Conservation (phyloP, 1,284 basidiomycete genomes). For the Meripilus lineatus region DNA sequence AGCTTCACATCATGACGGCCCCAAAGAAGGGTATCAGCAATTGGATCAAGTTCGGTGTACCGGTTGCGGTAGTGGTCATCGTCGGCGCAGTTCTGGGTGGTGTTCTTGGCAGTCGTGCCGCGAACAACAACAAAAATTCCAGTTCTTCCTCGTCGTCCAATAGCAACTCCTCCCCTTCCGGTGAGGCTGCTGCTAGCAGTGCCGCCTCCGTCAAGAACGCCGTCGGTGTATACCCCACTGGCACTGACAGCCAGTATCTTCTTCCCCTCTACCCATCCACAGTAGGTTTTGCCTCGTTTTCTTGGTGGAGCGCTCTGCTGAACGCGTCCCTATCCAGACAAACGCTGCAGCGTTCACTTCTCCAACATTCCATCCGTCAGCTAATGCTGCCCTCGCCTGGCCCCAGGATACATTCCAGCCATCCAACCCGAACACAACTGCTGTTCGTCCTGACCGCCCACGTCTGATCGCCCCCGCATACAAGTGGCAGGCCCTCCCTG, state of each 20-base stretch:
- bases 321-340: conserved; percentile 69
- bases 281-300: conserved; percentile 45
- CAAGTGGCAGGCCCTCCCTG: conserved; percentile 85
- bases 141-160: conserved; percentile 18
- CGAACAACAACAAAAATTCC: conserved; percentile 37
- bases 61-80: conserved; percentile 62
- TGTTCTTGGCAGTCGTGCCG: conserved; percentile 58
- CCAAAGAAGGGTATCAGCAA: conserved; percentile 40
- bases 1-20: too few species aligned
- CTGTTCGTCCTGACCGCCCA: conserved; percentile 77
- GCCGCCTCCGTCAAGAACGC: conserved; percentile 56
- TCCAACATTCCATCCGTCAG: conserved; percentile 65
- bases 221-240: conserved; percentile 66
- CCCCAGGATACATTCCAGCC: conserved; percentile 73
- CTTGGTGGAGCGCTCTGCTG: too few species aligned
- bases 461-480: conserved; percentile 90
- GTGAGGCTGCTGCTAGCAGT: conserved; percentile 32
- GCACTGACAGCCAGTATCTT: conserved; percentile 68
- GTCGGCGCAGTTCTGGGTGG: conserved; percentile 76
- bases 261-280: conserved; percentile 87
- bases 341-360: conserved; percentile 70
- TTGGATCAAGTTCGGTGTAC: conserved; percentile 66
- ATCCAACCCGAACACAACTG: conserved; percentile 50
- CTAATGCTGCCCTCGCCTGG: conserved; percentile 56
- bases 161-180: conserved; percentile 21